phyloP scores from a whole-genome alignment of 1,139 yeast genomes.

The Cylindricascospora bacillispora region DNA sequence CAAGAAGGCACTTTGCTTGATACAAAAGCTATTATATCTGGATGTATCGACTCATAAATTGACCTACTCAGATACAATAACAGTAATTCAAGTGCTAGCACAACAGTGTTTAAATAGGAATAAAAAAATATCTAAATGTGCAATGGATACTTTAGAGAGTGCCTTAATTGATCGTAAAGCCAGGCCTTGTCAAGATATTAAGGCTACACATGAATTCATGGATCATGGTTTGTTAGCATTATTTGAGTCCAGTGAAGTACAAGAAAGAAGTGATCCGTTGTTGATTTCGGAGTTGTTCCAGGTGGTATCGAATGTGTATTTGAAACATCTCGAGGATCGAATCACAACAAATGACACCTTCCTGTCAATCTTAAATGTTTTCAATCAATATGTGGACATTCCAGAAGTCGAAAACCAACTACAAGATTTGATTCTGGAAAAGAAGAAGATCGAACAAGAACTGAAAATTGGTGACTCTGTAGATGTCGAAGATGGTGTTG shows the following conservation, averaged over 20 bases:
- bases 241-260: conserved; percentile 52
- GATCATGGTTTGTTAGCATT: conserved; percentile 62
- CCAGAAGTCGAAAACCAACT: conserved; percentile 31
- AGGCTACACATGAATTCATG: conserved; percentile 39
- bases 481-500: no score
- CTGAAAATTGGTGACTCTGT: conserved; percentile 6
- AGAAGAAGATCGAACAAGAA: conserved; percentile 26
- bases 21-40: conserved; percentile 42
- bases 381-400: conserved; percentile 35
- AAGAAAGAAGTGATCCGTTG: conserved; percentile 34
- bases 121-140: conserved; percentile 55
- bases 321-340: conserved; percentile 39
- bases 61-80: no score
- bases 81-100: conserved; percentile 65
- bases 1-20: conserved; percentile 36
- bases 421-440: conserved; percentile 27
- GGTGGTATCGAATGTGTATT: conserved; percentile 56
- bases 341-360: conserved; percentile 34
- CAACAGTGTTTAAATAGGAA: conserved; percentile 87
- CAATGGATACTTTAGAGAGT: conserved; percentile 42
- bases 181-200: conserved; percentile 23
- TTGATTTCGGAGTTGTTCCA: conserved; percentile 42
- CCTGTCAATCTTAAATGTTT: conserved; percentile 35
- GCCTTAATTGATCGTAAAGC: conserved; percentile 30
- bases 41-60: conserved; percentile 41